Conservation (phyloP, 2,329 filamentous ascomycete species). For the Grosmannia huntii region DNA sequence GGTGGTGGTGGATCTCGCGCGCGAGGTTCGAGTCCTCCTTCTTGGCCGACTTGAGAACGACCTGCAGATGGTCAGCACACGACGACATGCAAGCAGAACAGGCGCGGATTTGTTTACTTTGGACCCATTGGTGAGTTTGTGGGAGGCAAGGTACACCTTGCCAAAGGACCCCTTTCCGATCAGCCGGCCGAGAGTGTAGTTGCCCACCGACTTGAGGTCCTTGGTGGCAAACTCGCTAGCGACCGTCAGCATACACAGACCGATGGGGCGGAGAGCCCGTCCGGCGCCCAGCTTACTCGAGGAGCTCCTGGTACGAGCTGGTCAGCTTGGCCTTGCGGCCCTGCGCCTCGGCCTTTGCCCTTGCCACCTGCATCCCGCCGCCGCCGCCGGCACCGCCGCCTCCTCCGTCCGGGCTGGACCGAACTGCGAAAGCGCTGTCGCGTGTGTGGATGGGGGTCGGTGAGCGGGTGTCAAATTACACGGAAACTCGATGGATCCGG, state of each 20-base stretch:
- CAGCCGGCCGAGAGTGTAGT: conserved; percentile 80
- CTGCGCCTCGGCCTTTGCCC: conserved; percentile 43
- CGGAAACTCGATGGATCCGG: neutral
- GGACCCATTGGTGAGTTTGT: conserved; percentile 97
- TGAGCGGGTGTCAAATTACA: neutral
- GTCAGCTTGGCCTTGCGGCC: conserved; percentile 68
- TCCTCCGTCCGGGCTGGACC: neutral
- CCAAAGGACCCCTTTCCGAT: conserved; percentile 98
- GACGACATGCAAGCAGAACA: conserved; percentile 13
- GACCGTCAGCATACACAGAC: neutral
- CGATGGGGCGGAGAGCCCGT: neutral
- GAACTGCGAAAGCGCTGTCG: neutral
- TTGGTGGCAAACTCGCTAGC: conserved; percentile 82
- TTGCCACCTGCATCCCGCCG: conserved; percentile 40
- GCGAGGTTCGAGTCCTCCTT: conserved; percentile 93
- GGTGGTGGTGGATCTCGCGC: conserved; percentile 95
- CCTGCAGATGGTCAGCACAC: conserved; percentile 36
- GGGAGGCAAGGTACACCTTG: conserved; percentile 89
- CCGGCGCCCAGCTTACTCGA: conserved; percentile 53
- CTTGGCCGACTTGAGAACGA: conserved; percentile 95
- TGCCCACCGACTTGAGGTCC: conserved; percentile 84
- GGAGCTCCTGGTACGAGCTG: conserved; percentile 88
- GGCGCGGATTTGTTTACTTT: conserved; percentile 45
- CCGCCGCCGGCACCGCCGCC: neutral
- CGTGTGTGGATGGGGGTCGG: neutral